A percentile compares a stretch with the other conserved stretches of the same genome.
Evolutionary conservation across 352 stramenopile genomes (phyloP).

Genomic region (Phytophthora pluvialis): DNA sequence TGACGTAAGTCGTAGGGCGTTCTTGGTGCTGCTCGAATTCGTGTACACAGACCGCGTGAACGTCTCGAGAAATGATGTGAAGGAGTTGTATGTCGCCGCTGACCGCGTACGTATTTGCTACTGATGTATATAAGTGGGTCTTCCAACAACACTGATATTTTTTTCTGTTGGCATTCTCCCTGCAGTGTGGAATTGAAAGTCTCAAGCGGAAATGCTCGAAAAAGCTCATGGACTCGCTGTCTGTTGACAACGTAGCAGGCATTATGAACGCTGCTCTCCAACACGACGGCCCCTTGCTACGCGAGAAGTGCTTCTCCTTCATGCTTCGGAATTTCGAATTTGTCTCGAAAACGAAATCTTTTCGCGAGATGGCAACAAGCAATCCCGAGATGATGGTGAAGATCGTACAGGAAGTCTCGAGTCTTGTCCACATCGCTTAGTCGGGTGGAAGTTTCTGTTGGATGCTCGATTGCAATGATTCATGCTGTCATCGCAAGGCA

Average conservation of each 20-base stretch:
- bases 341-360: conserved; percentile 93
- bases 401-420: conserved; percentile 83
- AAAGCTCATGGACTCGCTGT: conserved; percentile 93
- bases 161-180: background rate
- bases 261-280: conserved; percentile 95
- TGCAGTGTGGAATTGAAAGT: conserved; percentile 70
- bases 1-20: conserved; percentile 89
- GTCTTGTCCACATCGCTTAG: conserved; percentile 4
- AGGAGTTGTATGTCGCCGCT: conserved; percentile 92
- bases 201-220: conserved; percentile 93
- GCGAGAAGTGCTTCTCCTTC: conserved; percentile 94
- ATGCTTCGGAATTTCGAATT: conserved; percentile 97
- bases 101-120: conserved; percentile 54
- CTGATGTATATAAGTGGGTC: background rate
- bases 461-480: background rate
- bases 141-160: background rate
- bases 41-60: conserved; percentile 95
- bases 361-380: conserved; percentile 96
- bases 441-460: background rate
- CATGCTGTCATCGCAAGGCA: background rate
- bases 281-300: conserved; percentile 90
- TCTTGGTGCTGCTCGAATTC: conserved; percentile 93
- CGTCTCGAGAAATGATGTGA: conserved; percentile 82
- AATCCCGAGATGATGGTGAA: conserved; percentile 98
- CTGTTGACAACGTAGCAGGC: conserved; percentile 93